Evolutionary conservation across 192 early-diverging fungal genomes (phyloP), one percentile per base, ranked within the genome.

Genomic region (Umbelopsis sp.): DNA sequence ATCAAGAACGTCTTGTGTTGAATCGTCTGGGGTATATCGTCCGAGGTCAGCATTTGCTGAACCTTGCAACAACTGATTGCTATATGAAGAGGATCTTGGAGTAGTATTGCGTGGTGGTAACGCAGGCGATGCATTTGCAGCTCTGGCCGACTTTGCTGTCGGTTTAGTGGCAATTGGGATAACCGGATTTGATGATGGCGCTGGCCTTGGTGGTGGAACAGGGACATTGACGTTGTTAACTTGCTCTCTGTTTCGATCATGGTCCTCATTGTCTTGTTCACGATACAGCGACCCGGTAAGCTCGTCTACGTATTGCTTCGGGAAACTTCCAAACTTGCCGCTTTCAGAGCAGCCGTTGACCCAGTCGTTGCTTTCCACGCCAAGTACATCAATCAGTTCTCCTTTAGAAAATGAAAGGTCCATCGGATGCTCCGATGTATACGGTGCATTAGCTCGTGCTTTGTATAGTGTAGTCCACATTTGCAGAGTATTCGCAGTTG

Each of bases 321-420:
- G 69, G 21, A 71, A 71, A 33, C 69, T 71, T 7, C 69, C 69
- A 45, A 71, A 71, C 20, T 23, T 49, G 49, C 69, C 69, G n/a
- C 20, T 7, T 30, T 61, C 27, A 18, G 51, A 58, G 11, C 50
- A 33, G 21, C 69, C 69, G 41, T 71, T 71, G 20, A 53, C 12
- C 69, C 69, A 71, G 49, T 61, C 69, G 20, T 33, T 61, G 13
- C 20, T 71, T 35, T 71, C 69, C 45, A 45, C 53, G 15, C 71
- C 76, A 11, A 78, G 46, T 23, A 78, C 76, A 20, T 78, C 67
- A 41, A 78, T 78, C 25, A 70, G 30, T 6, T 72, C 71, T 21
- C 71, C 76, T 22, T 33, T 61, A n/a, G 68, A 33, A 69, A 78
- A 78, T 37, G n/a, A 66, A 16, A 78, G 64, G 46, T 78, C 76